Evolutionary conservation across 345 rosid species (phyloP).

Genomic region (rapeseed (Brassica napus)): Da-Ae NC_063437.1:14503501-14504000

Average conservation of each 20-base stretch:
- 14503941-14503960: conserved; percentile 30
- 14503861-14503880: conserved; percentile 2
- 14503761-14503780: conserved; percentile 30
- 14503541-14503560: conserved; percentile 44
- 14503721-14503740: conserved; percentile 32
- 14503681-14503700: conserved; percentile 25
- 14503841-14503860: conserved; percentile 9
- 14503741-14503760: conserved; percentile 9
- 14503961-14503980: conserved; percentile 16
- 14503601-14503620: conserved; percentile 37
- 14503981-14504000: conserved; percentile 10
- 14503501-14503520: conserved; percentile 18
- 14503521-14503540: conserved; percentile 29
- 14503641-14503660: conserved; percentile 47
- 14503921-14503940: neutral
- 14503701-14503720: conserved; percentile 17
- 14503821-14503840: conserved; percentile 7
- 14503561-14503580: conserved; percentile 41
- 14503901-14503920: neutral
- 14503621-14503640: conserved; percentile 39
- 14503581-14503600: conserved; percentile 29
- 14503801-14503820: conserved; percentile 26
- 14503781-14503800: conserved; percentile 19
- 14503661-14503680: conserved; percentile 59
- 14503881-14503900: neutral